Percentiles rank a stretch among this genome's conserved stretches.
phyloP scores from a whole-genome alignment of 345 rosid species.

The Noccaea caerulescens region DNA sequence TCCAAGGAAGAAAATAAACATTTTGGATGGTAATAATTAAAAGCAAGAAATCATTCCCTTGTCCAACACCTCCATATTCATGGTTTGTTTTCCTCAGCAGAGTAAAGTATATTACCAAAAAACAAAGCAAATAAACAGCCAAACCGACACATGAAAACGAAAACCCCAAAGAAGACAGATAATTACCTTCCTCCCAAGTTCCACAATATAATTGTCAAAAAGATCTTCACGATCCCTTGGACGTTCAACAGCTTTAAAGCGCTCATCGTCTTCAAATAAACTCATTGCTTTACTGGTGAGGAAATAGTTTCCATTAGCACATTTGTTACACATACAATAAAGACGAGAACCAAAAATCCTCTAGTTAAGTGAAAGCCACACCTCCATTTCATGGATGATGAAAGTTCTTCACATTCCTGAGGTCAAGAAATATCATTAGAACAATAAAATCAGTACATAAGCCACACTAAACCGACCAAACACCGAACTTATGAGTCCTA shows the following conservation, averaged over 20 bases:
- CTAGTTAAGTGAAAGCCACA: slow-evolving; percentile 38
- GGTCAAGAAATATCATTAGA: slow-evolving; percentile 39
- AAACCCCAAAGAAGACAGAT: background rate
- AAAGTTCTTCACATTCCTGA: slow-evolving; percentile 87
- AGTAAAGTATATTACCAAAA: slow-evolving; percentile 10
- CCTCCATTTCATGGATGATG: slow-evolving; percentile 95
- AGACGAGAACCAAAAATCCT: slow-evolving; percentile 23
- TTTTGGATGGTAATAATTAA: slow-evolving; percentile 15
- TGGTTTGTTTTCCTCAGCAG: slow-evolving; percentile 12
- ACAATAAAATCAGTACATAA: slow-evolving; percentile 32
- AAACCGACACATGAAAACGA: slow-evolving; percentile 2
- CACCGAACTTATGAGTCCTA: slow-evolving; percentile 15
- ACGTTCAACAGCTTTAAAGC: slow-evolving; percentile 93
- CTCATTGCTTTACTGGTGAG: slow-evolving; percentile 77
- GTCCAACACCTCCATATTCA: slow-evolving; percentile 14
- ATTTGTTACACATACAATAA: slow-evolving; percentile 10
- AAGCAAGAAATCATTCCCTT: background rate
- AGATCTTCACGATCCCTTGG: slow-evolving; percentile 90
- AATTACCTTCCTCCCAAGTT: slow-evolving; percentile 92
- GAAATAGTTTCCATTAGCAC: slow-evolving; percentile 43
- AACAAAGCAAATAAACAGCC: background rate
- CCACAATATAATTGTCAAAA: slow-evolving; percentile 81
- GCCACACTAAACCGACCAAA: slow-evolving; percentile 14
- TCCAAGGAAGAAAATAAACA: slow-evolving; percentile 18
- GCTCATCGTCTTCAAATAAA: slow-evolving; percentile 91